Evolutionary conservation across 2,329 filamentous ascomycete species (phyloP).

Genomic region (Cucurbitaria berberidis): DNA sequence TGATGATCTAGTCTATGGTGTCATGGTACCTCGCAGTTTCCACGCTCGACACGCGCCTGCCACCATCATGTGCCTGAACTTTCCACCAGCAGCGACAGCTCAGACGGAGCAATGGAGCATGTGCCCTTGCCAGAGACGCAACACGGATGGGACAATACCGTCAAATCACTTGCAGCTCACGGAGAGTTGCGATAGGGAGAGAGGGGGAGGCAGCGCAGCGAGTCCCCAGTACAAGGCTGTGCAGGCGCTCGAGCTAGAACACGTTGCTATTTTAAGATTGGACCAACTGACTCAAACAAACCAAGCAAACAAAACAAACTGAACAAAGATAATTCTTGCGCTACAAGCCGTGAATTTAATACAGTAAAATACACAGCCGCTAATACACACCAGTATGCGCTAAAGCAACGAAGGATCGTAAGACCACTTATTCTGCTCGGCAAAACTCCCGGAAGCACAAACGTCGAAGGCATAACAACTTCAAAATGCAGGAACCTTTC

Average conservation of each 20-base stretch:
- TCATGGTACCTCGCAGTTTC: not conserved
- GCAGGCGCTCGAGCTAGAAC: not conserved
- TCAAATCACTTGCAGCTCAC: slow-evolving; percentile 7
- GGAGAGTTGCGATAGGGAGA: not conserved
- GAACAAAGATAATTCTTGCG: not conserved
- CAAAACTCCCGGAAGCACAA: too few relatives aligned
- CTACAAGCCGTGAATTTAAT: too few relatives aligned
- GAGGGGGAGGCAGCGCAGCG: too few relatives aligned
- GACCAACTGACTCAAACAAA: not conserved
- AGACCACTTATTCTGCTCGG: too few relatives aligned
- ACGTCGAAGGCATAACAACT: too few relatives aligned
- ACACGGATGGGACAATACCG: slow-evolving; percentile 14
- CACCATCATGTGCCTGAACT: not conserved
- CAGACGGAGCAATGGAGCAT: slow-evolving; percentile 20
- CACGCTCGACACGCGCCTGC: not conserved
- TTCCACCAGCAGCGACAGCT: slow-evolving; percentile 9
- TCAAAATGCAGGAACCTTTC: too few relatives aligned
- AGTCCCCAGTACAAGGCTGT: too few relatives aligned
- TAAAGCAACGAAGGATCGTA: too few relatives aligned
- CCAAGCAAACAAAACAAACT: not conserved
- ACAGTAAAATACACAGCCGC: too few relatives aligned
- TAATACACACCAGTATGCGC: too few relatives aligned
- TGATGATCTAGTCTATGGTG: not conserved
- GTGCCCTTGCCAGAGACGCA: slow-evolving; percentile 27
- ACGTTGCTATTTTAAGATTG: not conserved